A percentile compares a stretch with the other conserved stretches of the same genome.
Conservation (phyloP, 306 rosid genomes). For the Cucurbita ficifolia region DNA sequence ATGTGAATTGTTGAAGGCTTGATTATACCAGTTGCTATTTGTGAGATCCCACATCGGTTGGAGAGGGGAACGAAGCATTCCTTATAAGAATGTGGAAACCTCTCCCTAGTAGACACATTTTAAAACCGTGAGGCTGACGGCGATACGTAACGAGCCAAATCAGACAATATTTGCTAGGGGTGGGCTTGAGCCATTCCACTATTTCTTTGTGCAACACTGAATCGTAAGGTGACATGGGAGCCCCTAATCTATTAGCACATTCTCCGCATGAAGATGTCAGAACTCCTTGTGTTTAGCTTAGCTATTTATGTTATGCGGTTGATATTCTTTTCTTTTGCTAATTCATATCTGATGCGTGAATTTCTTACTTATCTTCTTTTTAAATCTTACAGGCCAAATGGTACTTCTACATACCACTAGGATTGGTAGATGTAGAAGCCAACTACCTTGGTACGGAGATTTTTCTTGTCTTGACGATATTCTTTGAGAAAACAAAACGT, state of each 20-base stretch:
- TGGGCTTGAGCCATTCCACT: too few species aligned
- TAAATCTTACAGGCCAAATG: slow-evolving; percentile 60
- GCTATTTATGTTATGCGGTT: background rate
- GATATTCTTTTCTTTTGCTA: background rate
- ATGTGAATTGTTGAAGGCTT: background rate
- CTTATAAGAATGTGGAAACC: too few species aligned
- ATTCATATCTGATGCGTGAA: background rate
- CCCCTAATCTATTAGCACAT: background rate
- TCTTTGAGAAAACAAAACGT: background rate
- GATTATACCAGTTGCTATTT: background rate
- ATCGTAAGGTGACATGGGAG: background rate
- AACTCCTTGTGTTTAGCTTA: background rate
- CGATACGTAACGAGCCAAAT: too few species aligned
- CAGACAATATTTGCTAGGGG: too few species aligned
- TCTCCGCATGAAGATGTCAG: background rate
- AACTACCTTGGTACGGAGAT: slow-evolving; percentile 67
- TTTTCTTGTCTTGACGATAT: background rate
- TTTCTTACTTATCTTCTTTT: slow-evolving; percentile 1
- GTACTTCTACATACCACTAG: slow-evolving; percentile 67
- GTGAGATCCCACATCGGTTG: too few species aligned
- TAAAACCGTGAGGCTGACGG: too few species aligned
- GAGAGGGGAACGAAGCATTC: too few species aligned
- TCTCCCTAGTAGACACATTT: too few species aligned
- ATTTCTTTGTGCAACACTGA: background rate
- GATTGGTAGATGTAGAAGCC: slow-evolving; percentile 87